phyloP scores from a whole-genome alignment of 768 basidiomycete species.

The Phallus indusiatus region DNA sequence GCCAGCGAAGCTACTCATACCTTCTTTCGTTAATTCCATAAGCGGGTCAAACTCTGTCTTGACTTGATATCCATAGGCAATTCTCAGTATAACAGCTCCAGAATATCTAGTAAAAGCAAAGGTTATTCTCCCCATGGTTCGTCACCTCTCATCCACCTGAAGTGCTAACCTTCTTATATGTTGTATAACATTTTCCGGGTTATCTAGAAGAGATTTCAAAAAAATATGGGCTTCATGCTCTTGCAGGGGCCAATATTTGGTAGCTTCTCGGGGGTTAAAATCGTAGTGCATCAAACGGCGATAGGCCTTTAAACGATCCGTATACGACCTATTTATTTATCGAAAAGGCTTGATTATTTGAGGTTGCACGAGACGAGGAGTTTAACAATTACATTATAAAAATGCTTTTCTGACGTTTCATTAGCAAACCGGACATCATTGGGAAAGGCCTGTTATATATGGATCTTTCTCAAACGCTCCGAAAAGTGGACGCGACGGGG shows the following conservation, averaged over 20 bases:
- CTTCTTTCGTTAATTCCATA: slow-evolving; percentile 25
- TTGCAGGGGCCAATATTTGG: slow-evolving; percentile 26
- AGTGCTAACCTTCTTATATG: slow-evolving; percentile 30
- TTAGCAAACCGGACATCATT: slow-evolving; percentile 8
- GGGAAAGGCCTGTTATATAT: slow-evolving; percentile 4
- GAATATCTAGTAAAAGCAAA: slow-evolving; percentile 21
- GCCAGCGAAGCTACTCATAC: slow-evolving; percentile 19
- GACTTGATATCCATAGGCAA: slow-evolving; percentile 33
- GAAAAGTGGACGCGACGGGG: not conserved
- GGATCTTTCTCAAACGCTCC: not conserved
- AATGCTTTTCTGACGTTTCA: slow-evolving; percentile 9
- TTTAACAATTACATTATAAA: not conserved
- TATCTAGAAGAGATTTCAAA: slow-evolving; percentile 22
- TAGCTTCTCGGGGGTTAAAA: slow-evolving; percentile 26
- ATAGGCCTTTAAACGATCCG: slow-evolving; percentile 28
- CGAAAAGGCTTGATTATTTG: not conserved
- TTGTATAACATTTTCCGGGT: slow-evolving; percentile 23
- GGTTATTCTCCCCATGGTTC: not conserved
- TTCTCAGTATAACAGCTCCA: slow-evolving; percentile 27
- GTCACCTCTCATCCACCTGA: too few species aligned
- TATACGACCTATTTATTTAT: not conserved
- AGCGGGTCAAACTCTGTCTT: slow-evolving; percentile 25
- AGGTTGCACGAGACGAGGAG: too few species aligned
- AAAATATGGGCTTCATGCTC: slow-evolving; percentile 28
- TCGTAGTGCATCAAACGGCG: slow-evolving; percentile 31